Conservation (phyloP, 129 eudicot species). For the Tanacetum coccineum region DNA sequence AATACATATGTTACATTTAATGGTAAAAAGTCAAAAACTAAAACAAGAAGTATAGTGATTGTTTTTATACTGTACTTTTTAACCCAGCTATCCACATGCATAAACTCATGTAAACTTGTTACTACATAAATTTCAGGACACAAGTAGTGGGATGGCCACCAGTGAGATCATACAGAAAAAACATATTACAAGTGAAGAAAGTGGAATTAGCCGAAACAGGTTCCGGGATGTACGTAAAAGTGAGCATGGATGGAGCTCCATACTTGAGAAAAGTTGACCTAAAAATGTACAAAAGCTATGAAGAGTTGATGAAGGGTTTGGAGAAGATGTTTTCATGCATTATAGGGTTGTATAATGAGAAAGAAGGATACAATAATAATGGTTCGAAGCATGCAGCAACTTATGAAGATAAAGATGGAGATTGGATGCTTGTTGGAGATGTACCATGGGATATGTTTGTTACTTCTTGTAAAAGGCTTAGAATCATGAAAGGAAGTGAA, state of each 20-base stretch:
- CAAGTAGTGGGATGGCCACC: conserved; percentile 98
- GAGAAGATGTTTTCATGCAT: conserved; percentile 65
- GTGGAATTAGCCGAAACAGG: conserved; percentile 39
- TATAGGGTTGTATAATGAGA: conserved; percentile 56
- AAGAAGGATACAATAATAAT: conserved; percentile 58
- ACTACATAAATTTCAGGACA: conserved; percentile 40
- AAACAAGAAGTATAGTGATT: no score
- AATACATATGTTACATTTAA: no score
- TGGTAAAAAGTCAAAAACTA: no score
- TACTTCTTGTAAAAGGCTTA: conserved; percentile 70
- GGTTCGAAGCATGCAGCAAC: conserved; percentile 73
- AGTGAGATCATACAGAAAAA: conserved; percentile 68
- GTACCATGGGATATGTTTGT: conserved; percentile 90
- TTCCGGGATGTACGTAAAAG: conserved; percentile 61
- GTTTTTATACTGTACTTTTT: no score
- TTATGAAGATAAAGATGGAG: conserved; percentile 91
- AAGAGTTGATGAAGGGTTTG: conserved; percentile 59
- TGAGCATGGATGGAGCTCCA: conserved; percentile 97
- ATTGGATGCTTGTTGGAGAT: conserved; percentile 95
- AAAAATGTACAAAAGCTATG: conserved; percentile 59
- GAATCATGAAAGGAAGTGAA: conserved; percentile 81
- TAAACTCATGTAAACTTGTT: conserved; percentile 16
- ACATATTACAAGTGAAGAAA: conserved; percentile 44
- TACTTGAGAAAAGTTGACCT: conserved; percentile 81
- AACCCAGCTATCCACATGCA: no score